phyloP scores from a whole-genome alignment of 2,329 filamentous ascomycete species.

The Ophiostoma sp. region DNA sequence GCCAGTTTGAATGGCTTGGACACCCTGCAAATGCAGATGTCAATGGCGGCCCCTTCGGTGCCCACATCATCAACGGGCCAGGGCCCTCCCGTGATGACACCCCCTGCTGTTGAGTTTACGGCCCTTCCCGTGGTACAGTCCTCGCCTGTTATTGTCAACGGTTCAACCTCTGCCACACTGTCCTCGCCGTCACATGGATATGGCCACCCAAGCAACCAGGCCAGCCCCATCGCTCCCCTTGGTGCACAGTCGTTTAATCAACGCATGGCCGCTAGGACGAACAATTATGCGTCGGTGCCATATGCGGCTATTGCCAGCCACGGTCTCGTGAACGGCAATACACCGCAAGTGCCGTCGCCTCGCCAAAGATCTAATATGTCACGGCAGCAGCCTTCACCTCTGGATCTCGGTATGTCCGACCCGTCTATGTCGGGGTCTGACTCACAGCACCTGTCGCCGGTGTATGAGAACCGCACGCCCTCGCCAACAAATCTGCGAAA shows the following conservation, averaged over 20 bases:
- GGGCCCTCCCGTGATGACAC: constrained; percentile 24
- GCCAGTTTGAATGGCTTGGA: neutral
- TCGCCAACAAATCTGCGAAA: constrained; percentile 59
- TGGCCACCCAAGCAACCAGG: neutral
- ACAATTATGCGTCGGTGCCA: constrained; percentile 27
- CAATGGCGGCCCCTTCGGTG: constrained; percentile 13
- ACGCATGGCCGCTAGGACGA: constrained; percentile 30
- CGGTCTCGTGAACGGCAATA: constrained; percentile 27
- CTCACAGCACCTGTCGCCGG: constrained; percentile 57
- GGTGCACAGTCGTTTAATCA: constrained; percentile 32
- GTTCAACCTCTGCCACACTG: constrained; percentile 33
- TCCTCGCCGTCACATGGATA: constrained; percentile 3
- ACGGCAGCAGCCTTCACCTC: constrained; percentile 46
- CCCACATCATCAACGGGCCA: constrained; percentile 15
- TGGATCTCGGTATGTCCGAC: constrained; percentile 50
- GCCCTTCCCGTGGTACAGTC: constrained; percentile 31
- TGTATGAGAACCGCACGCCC: constrained; percentile 66
- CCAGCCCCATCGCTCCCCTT: neutral
- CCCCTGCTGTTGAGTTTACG: constrained; percentile 26
- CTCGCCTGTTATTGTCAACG: constrained; percentile 50
- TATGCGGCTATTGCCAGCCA: constrained; percentile 30
- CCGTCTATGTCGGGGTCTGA: constrained; percentile 40
- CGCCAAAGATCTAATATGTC: constrained; percentile 36
- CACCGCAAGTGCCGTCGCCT: constrained; percentile 31
- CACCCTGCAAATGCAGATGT: neutral